Conservation (phyloP, 768 basidiomycete species). For the Stropharia rugosoannulata region DNA sequence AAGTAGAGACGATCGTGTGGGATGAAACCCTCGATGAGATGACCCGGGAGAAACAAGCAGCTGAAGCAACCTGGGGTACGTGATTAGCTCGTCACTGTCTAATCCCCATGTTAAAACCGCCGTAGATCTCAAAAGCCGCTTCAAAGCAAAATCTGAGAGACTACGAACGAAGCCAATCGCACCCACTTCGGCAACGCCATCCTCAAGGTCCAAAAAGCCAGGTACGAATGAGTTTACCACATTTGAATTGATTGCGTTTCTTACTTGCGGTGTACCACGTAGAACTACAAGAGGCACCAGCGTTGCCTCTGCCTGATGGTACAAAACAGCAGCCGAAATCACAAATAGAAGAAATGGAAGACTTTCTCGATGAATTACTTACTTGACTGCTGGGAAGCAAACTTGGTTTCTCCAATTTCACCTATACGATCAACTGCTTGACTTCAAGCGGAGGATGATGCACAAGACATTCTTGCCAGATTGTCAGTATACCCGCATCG, state of each 20-base stretch:
- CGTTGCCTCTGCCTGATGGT: slow-evolving; percentile 41
- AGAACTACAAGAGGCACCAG: slow-evolving; percentile 46
- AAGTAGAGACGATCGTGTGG: slow-evolving; percentile 66
- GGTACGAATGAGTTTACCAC: no score
- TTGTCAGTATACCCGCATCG: no score
- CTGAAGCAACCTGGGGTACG: slow-evolving; percentile 74
- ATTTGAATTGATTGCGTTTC: no score
- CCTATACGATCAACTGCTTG: no score
- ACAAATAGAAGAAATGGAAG: slow-evolving; percentile 64
- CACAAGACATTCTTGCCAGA: no score
- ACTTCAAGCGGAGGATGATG: no score
- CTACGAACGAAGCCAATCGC: slow-evolving; percentile 31
- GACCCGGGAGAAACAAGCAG: slow-evolving; percentile 66
- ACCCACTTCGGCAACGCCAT: slow-evolving; percentile 18
- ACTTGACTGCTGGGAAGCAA: no score
- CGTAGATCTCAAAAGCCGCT: slow-evolving; percentile 57
- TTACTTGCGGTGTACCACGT: no score
- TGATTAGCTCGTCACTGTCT: neutral
- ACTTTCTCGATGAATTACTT: slow-evolving; percentile 70
- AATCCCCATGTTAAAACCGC: neutral
- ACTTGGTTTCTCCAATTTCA: no score
- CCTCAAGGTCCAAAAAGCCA: no score
- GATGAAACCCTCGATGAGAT: slow-evolving; percentile 63
- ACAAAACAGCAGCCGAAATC: slow-evolving; percentile 29
- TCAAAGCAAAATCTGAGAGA: slow-evolving; percentile 54